Percentiles rank a stretch among this genome's conserved stretches.
phyloP scores from a whole-genome alignment of 441 rosid species.

The Brassica balearica region DNA sequence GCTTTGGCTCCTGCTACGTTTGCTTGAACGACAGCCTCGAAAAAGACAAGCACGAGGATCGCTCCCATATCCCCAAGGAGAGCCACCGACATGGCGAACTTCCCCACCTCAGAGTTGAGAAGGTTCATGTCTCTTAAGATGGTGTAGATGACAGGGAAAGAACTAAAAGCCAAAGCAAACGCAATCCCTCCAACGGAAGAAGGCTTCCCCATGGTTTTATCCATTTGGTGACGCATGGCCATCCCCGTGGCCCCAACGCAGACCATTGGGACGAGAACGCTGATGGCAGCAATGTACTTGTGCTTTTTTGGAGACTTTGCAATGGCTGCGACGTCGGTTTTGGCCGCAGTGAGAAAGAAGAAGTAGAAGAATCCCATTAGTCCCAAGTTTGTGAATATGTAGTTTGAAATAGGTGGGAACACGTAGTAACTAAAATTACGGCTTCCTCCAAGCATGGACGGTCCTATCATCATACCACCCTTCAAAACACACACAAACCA shows the following conservation, averaged over 20 bases:
- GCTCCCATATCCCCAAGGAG: conserved; percentile 55
- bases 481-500: conserved; percentile 37
- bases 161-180: conserved; percentile 48
- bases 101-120: conserved; percentile 78
- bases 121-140: conserved; percentile 68
- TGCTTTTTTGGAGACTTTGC: conserved; percentile 59
- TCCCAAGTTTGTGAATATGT: conserved; percentile 58
- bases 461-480: conserved; percentile 81
- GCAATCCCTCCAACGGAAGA: conserved; percentile 54
- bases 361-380: conserved; percentile 58
- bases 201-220: conserved; percentile 32
- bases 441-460: conserved; percentile 62
- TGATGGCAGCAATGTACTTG: conserved; percentile 44
- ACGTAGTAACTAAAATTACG: conserved; percentile 31
- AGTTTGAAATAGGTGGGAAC: conserved; percentile 51
- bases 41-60: conserved; percentile 38
- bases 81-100: conserved; percentile 60
- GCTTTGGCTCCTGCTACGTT: conserved; percentile 34
- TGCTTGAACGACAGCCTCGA: conserved; percentile 60
- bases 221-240: conserved; percentile 43
- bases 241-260: conserved; percentile 16
- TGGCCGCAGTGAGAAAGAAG: conserved; percentile 64
- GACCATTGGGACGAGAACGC: conserved; percentile 47
- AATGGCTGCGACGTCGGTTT: conserved; percentile 54
- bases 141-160: conserved; percentile 62